Conservation (phyloP, 2,329 filamentous ascomycete species). For the Sphaerulina vaccinii region DNA sequence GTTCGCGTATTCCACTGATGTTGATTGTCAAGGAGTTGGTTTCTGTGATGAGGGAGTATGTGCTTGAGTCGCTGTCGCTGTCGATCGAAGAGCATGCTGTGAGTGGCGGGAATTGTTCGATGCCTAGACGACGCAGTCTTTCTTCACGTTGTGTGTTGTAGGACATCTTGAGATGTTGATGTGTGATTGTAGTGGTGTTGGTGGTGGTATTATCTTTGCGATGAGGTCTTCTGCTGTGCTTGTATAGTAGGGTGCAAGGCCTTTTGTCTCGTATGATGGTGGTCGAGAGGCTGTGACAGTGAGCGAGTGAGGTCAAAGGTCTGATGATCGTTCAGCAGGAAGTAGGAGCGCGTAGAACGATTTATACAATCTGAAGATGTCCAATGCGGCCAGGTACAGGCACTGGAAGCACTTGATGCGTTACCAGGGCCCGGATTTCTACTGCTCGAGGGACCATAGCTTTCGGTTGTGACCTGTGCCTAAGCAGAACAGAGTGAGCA, state of each 20-base stretch:
- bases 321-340: background rate
- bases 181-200: background rate
- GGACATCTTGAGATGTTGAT: constrained; percentile 28
- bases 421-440: background rate
- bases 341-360: background rate
- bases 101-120: constrained; percentile 32
- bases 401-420: constrained; percentile 18
- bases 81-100: constrained; percentile 11
- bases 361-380: background rate
- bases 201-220: background rate
- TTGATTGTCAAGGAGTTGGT: background rate
- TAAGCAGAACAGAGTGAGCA: constrained; percentile 11
- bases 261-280: background rate
- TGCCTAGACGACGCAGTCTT: constrained; percentile 28
- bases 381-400: constrained; percentile 8
- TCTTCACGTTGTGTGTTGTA: constrained; percentile 30
- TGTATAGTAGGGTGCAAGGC: background rate
- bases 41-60: background rate
- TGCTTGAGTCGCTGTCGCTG: constrained; percentile 8
- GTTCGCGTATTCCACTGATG: constrained; percentile 1
- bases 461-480: constrained; percentile 22
- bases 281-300: background rate
- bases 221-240: background rate
- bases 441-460: background rate
- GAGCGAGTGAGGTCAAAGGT: too few species aligned